Conservation (phyloP, 2,329 filamentous ascomycete genomes). For the Penicillium fuscoglaucum region DNA sequence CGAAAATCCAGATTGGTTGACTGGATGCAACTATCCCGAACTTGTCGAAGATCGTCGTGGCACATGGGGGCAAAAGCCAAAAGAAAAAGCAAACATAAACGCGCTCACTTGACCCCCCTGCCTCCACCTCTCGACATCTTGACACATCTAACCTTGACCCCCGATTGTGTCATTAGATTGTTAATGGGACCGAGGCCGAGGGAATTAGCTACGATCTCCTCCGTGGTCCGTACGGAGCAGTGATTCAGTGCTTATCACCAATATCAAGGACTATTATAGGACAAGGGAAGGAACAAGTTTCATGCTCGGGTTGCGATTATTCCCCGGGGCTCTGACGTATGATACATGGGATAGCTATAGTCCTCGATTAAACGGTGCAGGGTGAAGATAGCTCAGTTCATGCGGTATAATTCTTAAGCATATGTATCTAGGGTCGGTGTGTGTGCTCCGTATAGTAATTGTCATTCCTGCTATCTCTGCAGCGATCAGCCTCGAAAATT, state of each 20-base stretch:
- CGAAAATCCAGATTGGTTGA: constrained; percentile 1
- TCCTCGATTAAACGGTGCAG: neutral
- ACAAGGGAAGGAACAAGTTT: neutral
- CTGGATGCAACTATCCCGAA: neutral
- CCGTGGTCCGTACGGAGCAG: neutral
- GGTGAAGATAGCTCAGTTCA: neutral
- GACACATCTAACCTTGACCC: constrained; percentile 1
- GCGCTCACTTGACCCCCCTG: neutral
- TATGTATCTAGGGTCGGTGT: neutral
- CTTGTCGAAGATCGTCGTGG: constrained; percentile 4
- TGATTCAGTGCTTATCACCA: neutral
- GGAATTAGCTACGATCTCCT: neutral
- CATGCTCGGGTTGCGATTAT: neutral
- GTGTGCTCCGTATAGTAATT: neutral
- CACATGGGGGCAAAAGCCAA: constrained; percentile 5
- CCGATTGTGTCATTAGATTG: constrained; percentile 7
- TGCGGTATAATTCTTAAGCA: neutral
- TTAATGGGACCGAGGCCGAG: neutral
- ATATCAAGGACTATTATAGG: neutral
- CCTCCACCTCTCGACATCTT: constrained; percentile 5
- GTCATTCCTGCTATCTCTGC: constrained; percentile 1
- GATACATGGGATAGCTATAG: neutral
- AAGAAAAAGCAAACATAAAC: constrained; percentile 5
- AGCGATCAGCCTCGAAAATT: constrained; percentile 14
- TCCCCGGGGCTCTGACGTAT: neutral